Evolutionary conservation across 768 basidiomycete species (phyloP).

Genomic region (Panus rudis): DNA sequence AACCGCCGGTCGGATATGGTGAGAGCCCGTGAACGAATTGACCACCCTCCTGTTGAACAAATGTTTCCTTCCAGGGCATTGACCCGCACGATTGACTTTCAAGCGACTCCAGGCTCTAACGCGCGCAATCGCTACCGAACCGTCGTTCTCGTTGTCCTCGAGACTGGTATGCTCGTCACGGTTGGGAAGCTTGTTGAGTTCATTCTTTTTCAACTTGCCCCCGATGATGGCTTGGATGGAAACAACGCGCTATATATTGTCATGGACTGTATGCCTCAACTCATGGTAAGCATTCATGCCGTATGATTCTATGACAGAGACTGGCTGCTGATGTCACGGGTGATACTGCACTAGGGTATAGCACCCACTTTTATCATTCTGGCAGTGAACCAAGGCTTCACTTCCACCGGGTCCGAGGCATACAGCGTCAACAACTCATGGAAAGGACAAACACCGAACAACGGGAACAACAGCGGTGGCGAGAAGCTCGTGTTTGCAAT

Average conservation of each 20-base stretch:
- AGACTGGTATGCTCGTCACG: conserved; percentile 8
- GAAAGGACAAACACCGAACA: too few relatives aligned
- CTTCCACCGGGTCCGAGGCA: not conserved
- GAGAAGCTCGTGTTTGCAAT: too few relatives aligned
- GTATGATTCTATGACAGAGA: too few relatives aligned
- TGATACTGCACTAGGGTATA: too few relatives aligned
- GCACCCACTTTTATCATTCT: not conserved
- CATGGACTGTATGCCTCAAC: conserved; percentile 11
- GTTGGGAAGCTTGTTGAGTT: conserved; percentile 11
- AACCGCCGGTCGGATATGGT: conserved; percentile 10
- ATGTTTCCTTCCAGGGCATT: conserved; percentile 1
- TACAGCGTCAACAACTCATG: not conserved
- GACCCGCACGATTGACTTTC: not conserved
- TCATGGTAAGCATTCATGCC: conserved; percentile 5
- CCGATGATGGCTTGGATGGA: conserved; percentile 2
- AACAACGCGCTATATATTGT: conserved; percentile 10
- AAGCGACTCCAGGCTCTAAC: not conserved
- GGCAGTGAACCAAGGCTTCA: not conserved
- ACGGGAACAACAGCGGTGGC: too few relatives aligned
- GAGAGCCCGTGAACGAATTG: not conserved
- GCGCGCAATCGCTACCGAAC: conserved; percentile 2
- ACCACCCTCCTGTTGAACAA: too few relatives aligned
- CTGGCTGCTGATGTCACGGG: too few relatives aligned
- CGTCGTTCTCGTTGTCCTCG: conserved; percentile 9
- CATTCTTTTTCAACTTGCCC: conserved; percentile 7